Percentiles rank a stretch among this genome's conserved stretches.
Evolutionary conservation across 2,329 filamentous ascomycete species (phyloP).

Genomic region (Diaporthe velutina): DNA sequence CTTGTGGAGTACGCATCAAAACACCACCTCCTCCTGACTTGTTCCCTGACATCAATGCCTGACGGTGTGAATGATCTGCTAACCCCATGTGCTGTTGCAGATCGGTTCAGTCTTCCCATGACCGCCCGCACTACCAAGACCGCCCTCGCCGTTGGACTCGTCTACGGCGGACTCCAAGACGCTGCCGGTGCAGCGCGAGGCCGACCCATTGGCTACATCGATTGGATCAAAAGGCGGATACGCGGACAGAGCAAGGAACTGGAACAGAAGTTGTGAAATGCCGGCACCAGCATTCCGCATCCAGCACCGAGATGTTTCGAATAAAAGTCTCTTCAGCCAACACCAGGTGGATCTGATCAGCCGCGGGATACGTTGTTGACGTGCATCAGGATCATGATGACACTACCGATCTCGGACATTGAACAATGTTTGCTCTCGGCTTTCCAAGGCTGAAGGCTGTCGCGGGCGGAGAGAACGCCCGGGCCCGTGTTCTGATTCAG

Average conservation of each 20-base stretch:
- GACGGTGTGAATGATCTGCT: constrained; percentile 30
- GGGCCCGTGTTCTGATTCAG: constrained; percentile 21
- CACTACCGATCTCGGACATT: constrained; percentile 35
- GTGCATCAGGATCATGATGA: constrained; percentile 41
- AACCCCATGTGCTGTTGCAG: constrained; percentile 55
- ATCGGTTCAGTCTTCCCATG: constrained; percentile 83
- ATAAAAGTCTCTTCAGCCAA: not conserved
- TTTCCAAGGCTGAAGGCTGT: constrained; percentile 31
- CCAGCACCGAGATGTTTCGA: not conserved
- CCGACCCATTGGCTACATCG: constrained; percentile 80
- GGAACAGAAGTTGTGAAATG: constrained; percentile 39
- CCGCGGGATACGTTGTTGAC: not conserved
- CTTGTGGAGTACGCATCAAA: constrained; percentile 76
- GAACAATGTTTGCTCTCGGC: constrained; percentile 1
- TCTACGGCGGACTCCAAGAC: constrained; percentile 87
- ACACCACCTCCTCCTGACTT: not conserved
- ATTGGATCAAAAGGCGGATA: constrained; percentile 69
- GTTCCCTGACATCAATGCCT: not conserved
- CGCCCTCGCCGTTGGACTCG: constrained; percentile 82
- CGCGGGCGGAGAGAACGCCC: constrained; percentile 8
- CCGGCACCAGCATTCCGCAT: not conserved
- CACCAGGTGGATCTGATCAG: not conserved
- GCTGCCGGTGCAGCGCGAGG: constrained; percentile 76
- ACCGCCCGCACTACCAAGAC: constrained; percentile 83
- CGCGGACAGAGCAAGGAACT: constrained; percentile 45